Conservation (phyloP, 2,329 filamentous ascomycete species). For the Chaetomium sp. region DNA sequence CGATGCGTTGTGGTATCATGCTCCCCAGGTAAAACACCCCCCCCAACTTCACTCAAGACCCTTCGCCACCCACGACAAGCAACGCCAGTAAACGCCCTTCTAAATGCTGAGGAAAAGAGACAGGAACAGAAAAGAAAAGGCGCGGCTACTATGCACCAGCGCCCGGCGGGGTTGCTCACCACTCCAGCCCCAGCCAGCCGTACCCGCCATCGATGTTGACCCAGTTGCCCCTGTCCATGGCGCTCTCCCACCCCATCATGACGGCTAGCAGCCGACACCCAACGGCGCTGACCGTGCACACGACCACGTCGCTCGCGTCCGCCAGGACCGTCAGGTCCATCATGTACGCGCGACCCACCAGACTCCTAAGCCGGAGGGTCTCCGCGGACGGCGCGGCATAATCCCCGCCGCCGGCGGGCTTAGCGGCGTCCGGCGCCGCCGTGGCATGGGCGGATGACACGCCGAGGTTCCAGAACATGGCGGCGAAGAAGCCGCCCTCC, state of each 20-base stretch:
- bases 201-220: constrained; percentile 76
- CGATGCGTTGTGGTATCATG: constrained; percentile 22
- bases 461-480: constrained; percentile 78
- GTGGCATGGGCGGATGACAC: constrained; percentile 6
- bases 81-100: constrained; percentile 16
- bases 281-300: constrained; percentile 75
- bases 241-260: constrained; percentile 82
- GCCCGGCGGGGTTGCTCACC: background rate
- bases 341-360: constrained; percentile 79
- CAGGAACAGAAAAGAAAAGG: constrained; percentile 18
- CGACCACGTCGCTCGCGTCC: constrained; percentile 66
- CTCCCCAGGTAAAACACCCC: background rate
- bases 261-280: constrained; percentile 76
- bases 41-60: background rate
- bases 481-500: constrained; percentile 84
- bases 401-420: constrained; percentile 35
- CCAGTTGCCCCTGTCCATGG: constrained; percentile 64
- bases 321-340: constrained; percentile 77
- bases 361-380: constrained; percentile 68
- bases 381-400: constrained; percentile 46
- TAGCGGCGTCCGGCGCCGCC: constrained; percentile 25
- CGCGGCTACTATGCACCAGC: background rate
- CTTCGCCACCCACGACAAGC: background rate
- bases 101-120: constrained; percentile 19
- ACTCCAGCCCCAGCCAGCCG: constrained; percentile 55